Evolutionary conservation across 345 rosid species (phyloP).

Genomic region (Clarkia xantiana): DNA sequence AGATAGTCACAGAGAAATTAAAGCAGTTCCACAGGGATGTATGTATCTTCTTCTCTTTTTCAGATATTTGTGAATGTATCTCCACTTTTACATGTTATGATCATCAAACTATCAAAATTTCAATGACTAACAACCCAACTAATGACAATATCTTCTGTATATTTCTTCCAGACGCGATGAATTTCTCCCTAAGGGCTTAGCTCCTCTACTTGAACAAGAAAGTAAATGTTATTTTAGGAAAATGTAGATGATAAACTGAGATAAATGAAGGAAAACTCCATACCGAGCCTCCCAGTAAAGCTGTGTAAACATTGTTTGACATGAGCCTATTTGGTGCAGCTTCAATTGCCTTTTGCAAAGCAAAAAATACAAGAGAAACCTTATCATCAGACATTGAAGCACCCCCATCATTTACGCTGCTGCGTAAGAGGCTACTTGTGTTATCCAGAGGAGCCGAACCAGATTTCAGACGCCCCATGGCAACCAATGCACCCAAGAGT

Average conservation of each 20-base stretch:
- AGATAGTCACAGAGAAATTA: no score
- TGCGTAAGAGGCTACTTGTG: slow-evolving; percentile 44
- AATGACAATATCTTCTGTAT: no score
- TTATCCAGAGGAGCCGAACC: slow-evolving; percentile 45
- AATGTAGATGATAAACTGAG: background rate
- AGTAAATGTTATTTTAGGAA: background rate
- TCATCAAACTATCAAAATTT: no score
- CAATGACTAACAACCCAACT: no score
- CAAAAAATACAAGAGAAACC: slow-evolving; percentile 81
- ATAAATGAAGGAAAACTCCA: slow-evolving; percentile 10
- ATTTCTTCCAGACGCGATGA: no score
- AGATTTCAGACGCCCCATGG: slow-evolving; percentile 63
- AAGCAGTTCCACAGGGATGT: no score
- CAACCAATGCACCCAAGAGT: slow-evolving; percentile 70
- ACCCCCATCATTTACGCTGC: slow-evolving; percentile 55
- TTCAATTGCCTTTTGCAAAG: slow-evolving; percentile 83
- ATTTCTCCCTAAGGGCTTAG: no score
- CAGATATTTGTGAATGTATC: no score
- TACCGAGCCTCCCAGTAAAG: slow-evolving; percentile 98
- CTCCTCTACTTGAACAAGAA: no score
- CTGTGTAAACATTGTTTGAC: slow-evolving; percentile 74
- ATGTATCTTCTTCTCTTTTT: no score
- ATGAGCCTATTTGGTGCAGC: slow-evolving; percentile 87
- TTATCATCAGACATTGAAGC: slow-evolving; percentile 92
- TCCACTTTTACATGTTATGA: no score